Evolutionary conservation across 805 yeast genomes (phyloP).

Genomic region (Martiniozyma abietophila): DNA sequence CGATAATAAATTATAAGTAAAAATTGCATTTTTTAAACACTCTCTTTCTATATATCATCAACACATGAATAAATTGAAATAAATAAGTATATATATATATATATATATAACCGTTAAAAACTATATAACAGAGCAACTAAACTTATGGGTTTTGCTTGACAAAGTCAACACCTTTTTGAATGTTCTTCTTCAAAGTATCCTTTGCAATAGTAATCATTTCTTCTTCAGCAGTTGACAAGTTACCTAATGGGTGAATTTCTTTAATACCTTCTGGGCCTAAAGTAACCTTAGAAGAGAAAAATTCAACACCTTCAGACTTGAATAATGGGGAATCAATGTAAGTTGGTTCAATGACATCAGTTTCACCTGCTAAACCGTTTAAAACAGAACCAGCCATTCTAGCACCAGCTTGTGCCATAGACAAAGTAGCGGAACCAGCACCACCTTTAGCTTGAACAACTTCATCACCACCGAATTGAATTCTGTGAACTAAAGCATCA

Average conservation of each 20-base stretch:
- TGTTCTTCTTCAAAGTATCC: conserved; percentile 85
- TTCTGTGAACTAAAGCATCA: conserved; percentile 67
- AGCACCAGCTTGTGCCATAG: conserved; percentile 90
- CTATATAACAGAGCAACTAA: background rate
- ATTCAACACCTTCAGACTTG: conserved; percentile 85
- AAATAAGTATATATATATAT: conserved; percentile 5
- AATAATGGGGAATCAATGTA: conserved; percentile 68
- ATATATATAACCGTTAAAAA: conserved; percentile 2
- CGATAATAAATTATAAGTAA: background rate
- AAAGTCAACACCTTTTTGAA: conserved; percentile 87
- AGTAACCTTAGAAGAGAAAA: conserved; percentile 92
- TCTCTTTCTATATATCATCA: background rate
- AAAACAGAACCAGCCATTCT: conserved; percentile 62
- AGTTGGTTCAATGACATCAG: conserved; percentile 41
- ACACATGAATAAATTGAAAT: background rate
- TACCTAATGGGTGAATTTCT: conserved; percentile 71
- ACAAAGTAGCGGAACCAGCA: conserved; percentile 87
- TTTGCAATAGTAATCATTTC: conserved; percentile 74
- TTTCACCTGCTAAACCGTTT: conserved; percentile 41
- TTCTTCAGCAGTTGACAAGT: conserved; percentile 69
- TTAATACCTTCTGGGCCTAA: conserved; percentile 88
- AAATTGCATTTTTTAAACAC: background rate
- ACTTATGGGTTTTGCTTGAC: conserved; percentile 59
- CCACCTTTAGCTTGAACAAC: conserved; percentile 94
- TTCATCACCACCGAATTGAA: conserved; percentile 87